Conservation (phyloP, 2,329 filamentous ascomycete species). For the Canariomyces notabilis region DNA sequence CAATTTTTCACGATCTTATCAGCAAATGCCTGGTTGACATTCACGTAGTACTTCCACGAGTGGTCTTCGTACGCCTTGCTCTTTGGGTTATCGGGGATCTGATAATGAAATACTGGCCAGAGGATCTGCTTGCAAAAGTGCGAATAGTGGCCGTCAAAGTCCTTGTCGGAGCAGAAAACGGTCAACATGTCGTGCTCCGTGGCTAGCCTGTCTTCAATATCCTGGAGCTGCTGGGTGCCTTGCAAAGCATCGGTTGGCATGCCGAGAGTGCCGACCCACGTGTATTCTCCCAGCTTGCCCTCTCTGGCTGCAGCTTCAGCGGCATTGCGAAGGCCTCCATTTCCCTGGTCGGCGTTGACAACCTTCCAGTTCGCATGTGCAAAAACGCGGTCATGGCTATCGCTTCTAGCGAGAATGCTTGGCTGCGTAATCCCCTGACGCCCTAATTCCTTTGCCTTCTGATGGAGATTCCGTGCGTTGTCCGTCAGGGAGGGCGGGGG, state of each 20-base stretch:
- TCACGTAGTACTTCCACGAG: slow-evolving; percentile 92
- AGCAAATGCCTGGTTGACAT: slow-evolving; percentile 88
- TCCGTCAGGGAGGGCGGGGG: slow-evolving; percentile 73
- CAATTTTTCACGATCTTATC: slow-evolving; percentile 86
- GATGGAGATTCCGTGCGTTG: slow-evolving; percentile 48
- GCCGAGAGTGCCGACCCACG: slow-evolving; percentile 88
- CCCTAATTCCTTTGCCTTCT: slow-evolving; percentile 54
- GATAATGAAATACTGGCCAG: slow-evolving; percentile 97
- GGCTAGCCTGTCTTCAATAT: slow-evolving; percentile 76
- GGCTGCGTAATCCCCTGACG: slow-evolving; percentile 56
- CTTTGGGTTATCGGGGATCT: slow-evolving; percentile 95
- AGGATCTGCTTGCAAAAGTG: slow-evolving; percentile 98
- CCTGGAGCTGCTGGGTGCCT: slow-evolving; percentile 67
- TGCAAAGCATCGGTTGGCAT: slow-evolving; percentile 88
- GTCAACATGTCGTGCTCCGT: slow-evolving; percentile 77
- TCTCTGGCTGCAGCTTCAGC: slow-evolving; percentile 70
- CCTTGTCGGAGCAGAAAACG: slow-evolving; percentile 83
- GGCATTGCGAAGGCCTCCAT: slow-evolving; percentile 86
- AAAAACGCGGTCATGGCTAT: slow-evolving; percentile 65
- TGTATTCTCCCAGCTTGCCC: slow-evolving; percentile 66
- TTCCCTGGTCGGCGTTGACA: slow-evolving; percentile 82
- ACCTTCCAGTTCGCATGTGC: slow-evolving; percentile 78
- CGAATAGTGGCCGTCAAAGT: slow-evolving; percentile 90
- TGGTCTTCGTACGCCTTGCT: slow-evolving; percentile 98
- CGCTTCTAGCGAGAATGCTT: slow-evolving; percentile 46